These are phyloP conservation scores for Silybum marianum DNA, from an alignment of 129 eudicot species.

Conservation along the genomic window DNA sequence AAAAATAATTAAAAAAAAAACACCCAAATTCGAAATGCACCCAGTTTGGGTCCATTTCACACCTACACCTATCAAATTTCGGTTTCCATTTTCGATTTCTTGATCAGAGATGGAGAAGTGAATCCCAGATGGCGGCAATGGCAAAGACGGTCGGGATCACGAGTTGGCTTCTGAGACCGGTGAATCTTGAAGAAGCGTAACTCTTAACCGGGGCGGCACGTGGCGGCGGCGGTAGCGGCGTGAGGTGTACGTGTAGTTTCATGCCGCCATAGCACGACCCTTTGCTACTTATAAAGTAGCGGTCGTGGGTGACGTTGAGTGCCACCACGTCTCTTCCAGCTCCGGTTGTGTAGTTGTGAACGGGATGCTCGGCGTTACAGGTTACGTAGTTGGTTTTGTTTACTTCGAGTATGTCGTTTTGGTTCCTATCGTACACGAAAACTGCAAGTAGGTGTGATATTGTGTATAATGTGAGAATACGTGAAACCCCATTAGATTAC, in stretches of 20 bases:
- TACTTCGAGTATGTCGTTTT: conserved; percentile 67
- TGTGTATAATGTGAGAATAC: neutral
- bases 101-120: conserved; percentile 43
- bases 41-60: conserved; percentile 31
- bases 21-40: conserved; percentile 20
- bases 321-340: conserved; percentile 89
- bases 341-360: conserved; percentile 82
- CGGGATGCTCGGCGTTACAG: conserved; percentile 72
- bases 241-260: conserved; percentile 63
- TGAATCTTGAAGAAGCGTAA: conserved; percentile 40
- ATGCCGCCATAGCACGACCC: conserved; percentile 86
- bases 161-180: conserved; percentile 42
- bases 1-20: neutral
- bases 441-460: conserved; percentile 33
- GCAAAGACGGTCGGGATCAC: conserved; percentile 67
- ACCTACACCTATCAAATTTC: conserved; percentile 13
- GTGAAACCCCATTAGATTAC: neutral
- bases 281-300: conserved; percentile 80
- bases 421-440: conserved; percentile 89
- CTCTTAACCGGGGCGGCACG: conserved; percentile 46
- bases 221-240: conserved; percentile 74
- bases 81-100: neutral
- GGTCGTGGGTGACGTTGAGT: conserved; percentile 65
- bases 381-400: conserved; percentile 79
- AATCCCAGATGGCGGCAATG: conserved; percentile 73